A percentile compares a stretch with the other conserved stretches of the same genome.
Evolutionary conservation across 768 basidiomycete species (phyloP).

Genomic region (Leucocoprinus leucothites): DNA sequence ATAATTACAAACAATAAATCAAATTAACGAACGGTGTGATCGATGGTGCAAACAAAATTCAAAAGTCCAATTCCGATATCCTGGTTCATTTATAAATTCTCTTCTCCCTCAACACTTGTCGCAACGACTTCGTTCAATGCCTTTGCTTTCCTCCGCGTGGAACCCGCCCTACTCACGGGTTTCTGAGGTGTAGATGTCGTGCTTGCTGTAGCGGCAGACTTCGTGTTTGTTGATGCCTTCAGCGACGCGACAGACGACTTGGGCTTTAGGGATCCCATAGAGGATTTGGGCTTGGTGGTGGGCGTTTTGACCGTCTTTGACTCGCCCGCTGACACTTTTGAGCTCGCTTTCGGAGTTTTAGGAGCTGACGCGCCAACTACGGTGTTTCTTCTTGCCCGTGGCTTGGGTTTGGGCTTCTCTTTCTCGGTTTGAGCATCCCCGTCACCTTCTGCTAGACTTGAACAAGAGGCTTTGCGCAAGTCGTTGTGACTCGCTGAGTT

Average conservation of each 20-base stretch:
- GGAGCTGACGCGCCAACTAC: not conserved
- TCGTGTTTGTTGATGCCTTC: not conserved
- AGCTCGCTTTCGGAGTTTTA: constrained; percentile 1
- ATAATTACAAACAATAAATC: constrained; percentile 1
- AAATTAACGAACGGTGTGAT: not conserved
- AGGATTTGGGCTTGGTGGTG: not conserved
- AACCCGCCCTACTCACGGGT: not conserved
- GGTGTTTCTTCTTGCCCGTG: constrained; percentile 6
- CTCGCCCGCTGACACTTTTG: not conserved
- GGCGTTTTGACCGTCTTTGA: not conserved
- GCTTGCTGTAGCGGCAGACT: not conserved
- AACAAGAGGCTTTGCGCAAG: not conserved
- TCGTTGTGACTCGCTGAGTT: not conserved
- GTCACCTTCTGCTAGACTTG: not conserved
- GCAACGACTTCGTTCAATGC: constrained; percentile 12
- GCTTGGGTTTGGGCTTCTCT: constrained; percentile 5
- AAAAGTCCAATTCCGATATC: not conserved
- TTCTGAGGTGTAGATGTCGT: not conserved
- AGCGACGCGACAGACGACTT: constrained; percentile 5
- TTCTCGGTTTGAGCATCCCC: not conserved
- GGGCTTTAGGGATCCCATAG: constrained; percentile 4
- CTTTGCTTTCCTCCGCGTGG: constrained; percentile 5
- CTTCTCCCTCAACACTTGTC: constrained; percentile 12
- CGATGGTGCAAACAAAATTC: not conserved
- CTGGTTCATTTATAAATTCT: not conserved